Evolutionary conservation across 2,329 filamentous ascomycete species (phyloP).

Genomic region (Xylariaceae sp.): DNA sequence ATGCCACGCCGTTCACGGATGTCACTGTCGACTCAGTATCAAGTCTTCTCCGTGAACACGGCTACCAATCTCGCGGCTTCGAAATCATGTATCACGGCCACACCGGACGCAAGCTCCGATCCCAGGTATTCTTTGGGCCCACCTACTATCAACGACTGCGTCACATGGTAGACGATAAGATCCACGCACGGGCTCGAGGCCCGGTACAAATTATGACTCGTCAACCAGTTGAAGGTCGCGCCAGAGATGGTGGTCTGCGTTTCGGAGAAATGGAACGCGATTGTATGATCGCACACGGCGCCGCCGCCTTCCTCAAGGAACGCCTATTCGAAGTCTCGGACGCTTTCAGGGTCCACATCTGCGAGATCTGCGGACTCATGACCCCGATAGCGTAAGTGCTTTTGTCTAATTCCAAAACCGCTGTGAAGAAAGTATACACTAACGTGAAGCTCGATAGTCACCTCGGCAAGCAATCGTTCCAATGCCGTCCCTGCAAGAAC

Average conservation of each 20-base stretch:
- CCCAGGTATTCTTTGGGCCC: slow-evolving; percentile 94
- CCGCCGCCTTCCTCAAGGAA: slow-evolving; percentile 95
- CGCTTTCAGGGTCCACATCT: slow-evolving; percentile 96
- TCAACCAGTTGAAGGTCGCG: slow-evolving; percentile 97
- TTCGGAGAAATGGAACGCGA: slow-evolving; percentile 99
- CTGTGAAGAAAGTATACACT: slow-evolving; percentile 36
- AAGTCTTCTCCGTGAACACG: slow-evolving; percentile 79
- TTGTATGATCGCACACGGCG: slow-evolving; percentile 99
- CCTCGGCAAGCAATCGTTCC: slow-evolving; percentile 92
- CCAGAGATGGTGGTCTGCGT: slow-evolving; percentile 93
- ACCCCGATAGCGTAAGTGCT: slow-evolving; percentile 92
- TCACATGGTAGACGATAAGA: slow-evolving; percentile 99
- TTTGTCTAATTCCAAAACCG: background rate
- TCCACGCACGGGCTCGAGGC: slow-evolving; percentile 95
- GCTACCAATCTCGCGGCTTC: slow-evolving; percentile 96
- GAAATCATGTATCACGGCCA: slow-evolving; percentile 99
- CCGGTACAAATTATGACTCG: slow-evolving; percentile 96
- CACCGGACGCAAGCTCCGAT: slow-evolving; percentile 88
- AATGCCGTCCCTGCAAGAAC: slow-evolving; percentile 97
- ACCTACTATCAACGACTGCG: slow-evolving; percentile 98
- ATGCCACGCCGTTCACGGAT: slow-evolving; percentile 96
- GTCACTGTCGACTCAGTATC: slow-evolving; percentile 96
- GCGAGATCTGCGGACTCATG: slow-evolving; percentile 98
- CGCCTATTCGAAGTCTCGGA: slow-evolving; percentile 96
- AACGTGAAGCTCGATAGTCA: slow-evolving; percentile 60